Evolutionary conservation across 345 rosid species (phyloP).

Genomic region (Lumnitzera racemosa): DNA sequence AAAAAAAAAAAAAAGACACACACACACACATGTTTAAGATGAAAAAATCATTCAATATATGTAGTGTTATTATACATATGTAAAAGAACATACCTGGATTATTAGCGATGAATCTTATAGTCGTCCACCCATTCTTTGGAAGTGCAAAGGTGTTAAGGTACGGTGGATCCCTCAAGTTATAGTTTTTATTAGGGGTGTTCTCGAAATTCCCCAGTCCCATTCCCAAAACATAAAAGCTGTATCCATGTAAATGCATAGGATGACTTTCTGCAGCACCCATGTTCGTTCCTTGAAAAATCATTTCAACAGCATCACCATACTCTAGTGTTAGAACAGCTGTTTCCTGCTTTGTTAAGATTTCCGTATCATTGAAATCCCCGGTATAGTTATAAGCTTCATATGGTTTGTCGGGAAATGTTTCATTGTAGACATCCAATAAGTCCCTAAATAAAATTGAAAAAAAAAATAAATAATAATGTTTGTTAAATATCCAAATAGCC

Average conservation of each 20-base stretch:
- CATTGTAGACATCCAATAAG: background rate
- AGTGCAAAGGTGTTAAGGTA: constrained; percentile 23
- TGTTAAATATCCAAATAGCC: no score
- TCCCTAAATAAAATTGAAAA: background rate
- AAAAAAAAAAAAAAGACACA: no score
- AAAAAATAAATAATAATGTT: no score
- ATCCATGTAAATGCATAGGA: constrained; percentile 41
- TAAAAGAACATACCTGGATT: constrained; percentile 23
- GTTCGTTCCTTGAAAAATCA: constrained; percentile 37
- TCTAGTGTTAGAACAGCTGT: constrained; percentile 23
- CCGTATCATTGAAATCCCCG: constrained; percentile 9
- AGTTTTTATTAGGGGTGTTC: constrained; percentile 9
- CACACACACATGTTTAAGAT: no score
- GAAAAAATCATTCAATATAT: no score
- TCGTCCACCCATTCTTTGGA: constrained; percentile 25
- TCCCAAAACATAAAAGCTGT: constrained; percentile 38
- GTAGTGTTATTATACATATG: no score
- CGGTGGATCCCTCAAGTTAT: constrained; percentile 32
- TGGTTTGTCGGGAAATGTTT: constrained; percentile 17
- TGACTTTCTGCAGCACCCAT: constrained; percentile 18
- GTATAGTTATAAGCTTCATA: constrained; percentile 20
- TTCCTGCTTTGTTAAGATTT: constrained; percentile 1
- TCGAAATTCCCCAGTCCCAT: constrained; percentile 28
- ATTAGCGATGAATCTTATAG: constrained; percentile 23
- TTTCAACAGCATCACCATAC: constrained; percentile 28